A percentile compares a stretch with the other conserved stretches of the same genome.
phyloP scores from a whole-genome alignment of 2,329 filamentous ascomycete species.

The Diatrype stigma region DNA sequence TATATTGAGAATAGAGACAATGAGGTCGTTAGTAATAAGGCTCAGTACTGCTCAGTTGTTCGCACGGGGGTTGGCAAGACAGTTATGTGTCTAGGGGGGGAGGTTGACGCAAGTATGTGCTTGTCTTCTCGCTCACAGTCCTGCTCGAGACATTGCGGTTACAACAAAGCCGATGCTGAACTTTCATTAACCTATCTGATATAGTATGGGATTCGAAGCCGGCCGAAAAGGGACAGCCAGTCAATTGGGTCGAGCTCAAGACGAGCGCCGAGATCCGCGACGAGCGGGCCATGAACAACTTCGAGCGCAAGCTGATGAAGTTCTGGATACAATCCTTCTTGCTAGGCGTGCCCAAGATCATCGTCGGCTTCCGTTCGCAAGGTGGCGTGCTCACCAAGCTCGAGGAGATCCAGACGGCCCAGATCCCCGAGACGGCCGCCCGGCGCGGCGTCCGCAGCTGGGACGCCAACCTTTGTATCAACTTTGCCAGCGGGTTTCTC shows the following conservation, averaged over 20 bases:
- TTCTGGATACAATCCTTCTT: conserved; percentile 98
- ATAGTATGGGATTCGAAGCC: conserved; percentile 83
- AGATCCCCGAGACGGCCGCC: conserved; percentile 73
- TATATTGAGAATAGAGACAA: conserved; percentile 74
- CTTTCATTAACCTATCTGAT: conserved; percentile 6
- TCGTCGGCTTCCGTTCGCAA: conserved; percentile 80
- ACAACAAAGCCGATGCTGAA: background rate
- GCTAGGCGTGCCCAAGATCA: conserved; percentile 84
- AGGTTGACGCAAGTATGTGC: conserved; percentile 78
- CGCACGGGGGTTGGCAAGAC: conserved; percentile 78
- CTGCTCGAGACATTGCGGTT: background rate
- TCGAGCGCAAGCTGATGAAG: conserved; percentile 86
- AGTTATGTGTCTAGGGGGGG: conserved; percentile 77
- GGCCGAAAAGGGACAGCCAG: conserved; percentile 55
- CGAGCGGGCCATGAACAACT: conserved; percentile 66
- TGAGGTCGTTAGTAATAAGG: conserved; percentile 77
- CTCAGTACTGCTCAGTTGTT: conserved; percentile 94
- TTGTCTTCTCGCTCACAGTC: conserved; percentile 1
- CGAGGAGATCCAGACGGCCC: conserved; percentile 75
- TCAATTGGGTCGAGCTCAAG: conserved; percentile 94
- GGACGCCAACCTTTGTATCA: conserved; percentile 93
- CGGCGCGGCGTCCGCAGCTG: conserved; percentile 63
- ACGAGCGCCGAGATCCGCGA: conserved; percentile 71
- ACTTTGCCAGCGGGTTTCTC: conserved; percentile 75
- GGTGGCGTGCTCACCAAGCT: conserved; percentile 67